Evolutionary conservation across 345 rosid species (phyloP).

Genomic region (Chamaenerion angustifolium): DNA sequence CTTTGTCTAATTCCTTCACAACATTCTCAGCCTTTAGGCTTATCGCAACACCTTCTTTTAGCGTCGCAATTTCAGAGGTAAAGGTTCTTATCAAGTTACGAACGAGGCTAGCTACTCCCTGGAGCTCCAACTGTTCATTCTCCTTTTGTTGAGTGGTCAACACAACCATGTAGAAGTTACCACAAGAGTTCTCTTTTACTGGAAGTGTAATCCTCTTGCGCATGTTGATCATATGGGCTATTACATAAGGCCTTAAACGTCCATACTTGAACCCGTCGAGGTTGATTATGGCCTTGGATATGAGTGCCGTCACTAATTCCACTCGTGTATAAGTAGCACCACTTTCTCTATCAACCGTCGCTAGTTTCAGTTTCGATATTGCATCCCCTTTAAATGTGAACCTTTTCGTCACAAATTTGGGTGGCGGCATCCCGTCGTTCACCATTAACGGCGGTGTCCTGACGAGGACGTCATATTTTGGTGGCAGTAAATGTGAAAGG

Average conservation of each 20-base stretch:
- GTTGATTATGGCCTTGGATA: conserved; percentile 1
- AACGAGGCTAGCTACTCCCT: background rate
- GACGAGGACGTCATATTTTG: background rate
- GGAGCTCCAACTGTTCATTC: background rate
- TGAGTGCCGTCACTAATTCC: background rate
- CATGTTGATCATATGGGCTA: background rate
- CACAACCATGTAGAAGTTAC: conserved; percentile 1
- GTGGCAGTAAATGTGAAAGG: background rate
- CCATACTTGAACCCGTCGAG: background rate
- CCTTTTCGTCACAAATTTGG: background rate
- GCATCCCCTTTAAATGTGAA: background rate
- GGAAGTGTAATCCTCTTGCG: background rate
- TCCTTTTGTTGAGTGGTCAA: background rate
- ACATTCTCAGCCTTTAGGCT: conserved; percentile 4
- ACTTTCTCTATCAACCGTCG: no score
- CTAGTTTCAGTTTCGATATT: background rate
- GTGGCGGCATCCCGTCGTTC: background rate
- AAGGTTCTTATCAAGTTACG: background rate
- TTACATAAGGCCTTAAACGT: conserved; percentile 1
- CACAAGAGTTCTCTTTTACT: background rate
- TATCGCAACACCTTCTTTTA: background rate
- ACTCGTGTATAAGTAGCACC: background rate
- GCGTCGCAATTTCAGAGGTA: background rate
- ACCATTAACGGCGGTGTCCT: background rate
- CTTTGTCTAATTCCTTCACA: background rate